Percentiles rank a stretch among this genome's conserved stretches.
phyloP scores from a whole-genome alignment of 306 rosid species.

The Pyrus pyrifolia region DNA sequence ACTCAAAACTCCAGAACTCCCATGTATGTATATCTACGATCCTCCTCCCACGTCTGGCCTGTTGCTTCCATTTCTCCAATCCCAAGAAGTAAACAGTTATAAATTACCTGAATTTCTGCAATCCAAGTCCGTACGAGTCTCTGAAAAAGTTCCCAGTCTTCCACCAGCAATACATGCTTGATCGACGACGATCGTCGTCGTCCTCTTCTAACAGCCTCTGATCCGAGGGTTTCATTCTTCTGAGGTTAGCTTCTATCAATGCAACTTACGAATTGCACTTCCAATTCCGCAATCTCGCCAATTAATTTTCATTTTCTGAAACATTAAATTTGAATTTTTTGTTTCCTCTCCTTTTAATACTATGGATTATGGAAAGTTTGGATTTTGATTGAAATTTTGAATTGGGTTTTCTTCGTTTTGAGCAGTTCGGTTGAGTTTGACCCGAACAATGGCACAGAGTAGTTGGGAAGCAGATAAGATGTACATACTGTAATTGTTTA shows the following conservation, averaged over 20 bases:
- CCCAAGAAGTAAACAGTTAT: background rate
- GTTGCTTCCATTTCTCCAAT: background rate
- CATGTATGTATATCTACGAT: background rate
- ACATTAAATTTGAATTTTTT: background rate
- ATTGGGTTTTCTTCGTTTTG: conserved; percentile 4
- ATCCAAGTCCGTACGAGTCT: no score
- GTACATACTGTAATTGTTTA: conserved; percentile 24
- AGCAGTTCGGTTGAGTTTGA: conserved; percentile 26
- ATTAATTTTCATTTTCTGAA: background rate
- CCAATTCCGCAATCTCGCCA: conserved; percentile 5
- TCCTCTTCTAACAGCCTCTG: conserved; percentile 34
- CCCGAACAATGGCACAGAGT: conserved; percentile 69
- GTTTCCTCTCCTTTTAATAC: background rate
- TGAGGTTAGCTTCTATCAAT: conserved; percentile 38
- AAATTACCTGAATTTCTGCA: background rate
- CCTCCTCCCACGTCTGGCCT: no score
- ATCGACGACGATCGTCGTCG: conserved; percentile 31
- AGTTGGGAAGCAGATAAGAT: conserved; percentile 99
- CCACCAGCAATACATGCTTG: background rate
- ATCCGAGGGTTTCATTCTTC: conserved; percentile 38
- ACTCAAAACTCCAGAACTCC: conserved; percentile 9
- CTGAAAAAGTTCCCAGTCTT: background rate
- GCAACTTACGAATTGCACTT: conserved; percentile 4
- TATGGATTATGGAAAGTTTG: background rate
- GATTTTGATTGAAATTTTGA: conserved; percentile 15